Percentiles rank a stretch among this genome's conserved stretches.
Evolutionary conservation across 257 asterid species (phyloP).

Genomic region (Schizonepeta tenuifolia): DNA sequence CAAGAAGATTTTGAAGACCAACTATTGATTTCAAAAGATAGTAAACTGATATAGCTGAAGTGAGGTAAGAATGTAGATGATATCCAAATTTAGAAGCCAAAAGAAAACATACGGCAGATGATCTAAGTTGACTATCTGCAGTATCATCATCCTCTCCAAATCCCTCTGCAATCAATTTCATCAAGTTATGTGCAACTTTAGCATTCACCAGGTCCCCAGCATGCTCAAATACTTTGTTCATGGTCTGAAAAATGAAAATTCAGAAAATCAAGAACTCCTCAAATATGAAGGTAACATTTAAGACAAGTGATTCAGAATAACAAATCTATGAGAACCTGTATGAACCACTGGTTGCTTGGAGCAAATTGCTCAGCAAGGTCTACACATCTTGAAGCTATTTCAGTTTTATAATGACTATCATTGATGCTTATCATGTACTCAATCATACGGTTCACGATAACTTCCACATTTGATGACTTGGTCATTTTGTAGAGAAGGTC

Average conservation of each 20-base stretch:
- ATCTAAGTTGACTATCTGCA: slow-evolving; percentile 90
- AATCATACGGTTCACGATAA: slow-evolving; percentile 95
- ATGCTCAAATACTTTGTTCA: slow-evolving; percentile 98
- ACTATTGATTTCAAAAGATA: slow-evolving; percentile 15
- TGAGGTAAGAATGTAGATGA: slow-evolving; percentile 24
- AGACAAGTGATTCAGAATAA: slow-evolving; percentile 21
- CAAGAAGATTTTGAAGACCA: slow-evolving; percentile 10
- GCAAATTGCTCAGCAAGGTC: slow-evolving; percentile 99
- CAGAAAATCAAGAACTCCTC: slow-evolving; percentile 24
- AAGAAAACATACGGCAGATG: slow-evolving; percentile 86
- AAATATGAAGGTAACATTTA: slow-evolving; percentile 13
- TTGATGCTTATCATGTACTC: slow-evolving; percentile 90
- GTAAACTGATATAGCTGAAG: slow-evolving; percentile 4
- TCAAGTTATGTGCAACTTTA: slow-evolving; percentile 95
- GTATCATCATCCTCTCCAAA: slow-evolving; percentile 88
- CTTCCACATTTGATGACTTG: slow-evolving; percentile 98
- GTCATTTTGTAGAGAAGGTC: slow-evolving; percentile 97
- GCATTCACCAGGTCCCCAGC: slow-evolving; percentile 92
- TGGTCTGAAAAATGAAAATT: slow-evolving; percentile 63
- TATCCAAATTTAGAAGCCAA: slow-evolving; percentile 31
- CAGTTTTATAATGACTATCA: slow-evolving; percentile 92
- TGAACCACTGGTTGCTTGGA: slow-evolving; percentile 98
- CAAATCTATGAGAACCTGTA: slow-evolving; percentile 60
- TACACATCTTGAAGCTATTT: slow-evolving; percentile 98
- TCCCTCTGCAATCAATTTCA: slow-evolving; percentile 97